Conservation (phyloP, 169 alveolate genomes). For the Amoebophrya sp. region DNA sequence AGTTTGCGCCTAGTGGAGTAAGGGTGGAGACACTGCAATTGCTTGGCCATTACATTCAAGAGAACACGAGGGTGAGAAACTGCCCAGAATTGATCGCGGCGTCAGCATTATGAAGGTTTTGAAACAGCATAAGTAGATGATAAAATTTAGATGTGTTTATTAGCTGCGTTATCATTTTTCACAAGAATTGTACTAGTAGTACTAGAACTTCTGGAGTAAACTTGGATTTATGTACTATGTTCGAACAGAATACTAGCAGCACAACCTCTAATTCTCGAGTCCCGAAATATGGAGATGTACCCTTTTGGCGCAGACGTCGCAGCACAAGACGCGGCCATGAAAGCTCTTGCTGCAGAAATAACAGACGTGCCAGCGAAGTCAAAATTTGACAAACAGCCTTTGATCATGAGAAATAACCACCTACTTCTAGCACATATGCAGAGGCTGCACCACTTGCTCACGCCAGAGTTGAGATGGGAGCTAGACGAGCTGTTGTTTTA, state of each 20-base stretch:
- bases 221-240: too few species aligned
- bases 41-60: constrained; percentile 52
- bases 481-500: constrained; percentile 51
- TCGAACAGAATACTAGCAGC: too few species aligned
- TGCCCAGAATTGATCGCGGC: constrained; percentile 59
- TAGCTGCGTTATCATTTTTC: too few species aligned
- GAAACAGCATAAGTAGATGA: too few species aligned
- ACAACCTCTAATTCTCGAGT: constrained; percentile 57
- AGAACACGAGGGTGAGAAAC: constrained; percentile 54
- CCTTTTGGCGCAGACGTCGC: too few species aligned
- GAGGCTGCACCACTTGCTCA: constrained; percentile 58
- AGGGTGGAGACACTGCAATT: constrained; percentile 75
- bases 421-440: constrained; percentile 71
- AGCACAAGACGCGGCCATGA: constrained; percentile 26
- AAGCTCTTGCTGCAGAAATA: not conserved
- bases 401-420: not conserved
- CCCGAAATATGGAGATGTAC: constrained; percentile 48
- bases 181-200: too few species aligned
- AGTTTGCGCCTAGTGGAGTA: constrained; percentile 65
- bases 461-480: constrained; percentile 55
- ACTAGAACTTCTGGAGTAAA: too few species aligned
- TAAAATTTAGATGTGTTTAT: too few species aligned
- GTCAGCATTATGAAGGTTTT: too few species aligned
- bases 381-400: too few species aligned
- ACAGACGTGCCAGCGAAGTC: too few species aligned